Conservation (phyloP, 169 alveolate genomes). For the Fabrea salina region DNA sequence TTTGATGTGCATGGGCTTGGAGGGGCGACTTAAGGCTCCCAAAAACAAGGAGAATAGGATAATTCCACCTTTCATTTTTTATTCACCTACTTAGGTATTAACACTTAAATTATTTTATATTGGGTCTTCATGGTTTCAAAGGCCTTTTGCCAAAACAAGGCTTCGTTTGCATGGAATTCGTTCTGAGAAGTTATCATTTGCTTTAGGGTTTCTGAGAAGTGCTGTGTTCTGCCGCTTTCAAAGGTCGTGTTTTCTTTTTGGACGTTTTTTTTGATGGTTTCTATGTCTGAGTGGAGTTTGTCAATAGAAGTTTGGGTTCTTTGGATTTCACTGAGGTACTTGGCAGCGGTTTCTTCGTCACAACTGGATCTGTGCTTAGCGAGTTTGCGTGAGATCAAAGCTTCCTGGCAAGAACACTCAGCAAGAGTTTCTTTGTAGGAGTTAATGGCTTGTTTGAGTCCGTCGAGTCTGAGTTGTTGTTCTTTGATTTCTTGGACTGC, state of each 20-base stretch:
- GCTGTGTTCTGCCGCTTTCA: neutral
- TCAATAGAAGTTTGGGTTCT: neutral
- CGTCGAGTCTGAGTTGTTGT: slow-evolving; percentile 18
- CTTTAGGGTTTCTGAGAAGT: neutral
- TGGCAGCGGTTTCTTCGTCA: slow-evolving; percentile 15
- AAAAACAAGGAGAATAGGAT: no score
- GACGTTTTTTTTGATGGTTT: neutral
- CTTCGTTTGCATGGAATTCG: neutral
- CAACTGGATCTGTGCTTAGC: slow-evolving; percentile 11
- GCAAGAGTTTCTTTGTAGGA: slow-evolving; percentile 2
- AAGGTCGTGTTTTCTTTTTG: neutral
- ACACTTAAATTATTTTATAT: neutral
- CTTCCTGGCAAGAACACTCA: neutral
- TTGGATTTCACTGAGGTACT: slow-evolving; percentile 12
- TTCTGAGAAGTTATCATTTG: neutral
- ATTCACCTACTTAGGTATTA: no score
- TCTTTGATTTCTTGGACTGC: neutral
- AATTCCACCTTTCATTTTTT: no score
- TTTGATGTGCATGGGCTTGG: no score
- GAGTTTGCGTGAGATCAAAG: neutral
- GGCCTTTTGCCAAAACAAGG: neutral
- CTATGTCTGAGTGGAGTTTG: neutral
- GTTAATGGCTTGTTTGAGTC: slow-evolving; percentile 17
- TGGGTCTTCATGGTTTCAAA: neutral
- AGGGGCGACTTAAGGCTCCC: no score